Evolutionary conservation across 768 basidiomycete genomes (phyloP).

Genomic region (Suillus placidus): DNA sequence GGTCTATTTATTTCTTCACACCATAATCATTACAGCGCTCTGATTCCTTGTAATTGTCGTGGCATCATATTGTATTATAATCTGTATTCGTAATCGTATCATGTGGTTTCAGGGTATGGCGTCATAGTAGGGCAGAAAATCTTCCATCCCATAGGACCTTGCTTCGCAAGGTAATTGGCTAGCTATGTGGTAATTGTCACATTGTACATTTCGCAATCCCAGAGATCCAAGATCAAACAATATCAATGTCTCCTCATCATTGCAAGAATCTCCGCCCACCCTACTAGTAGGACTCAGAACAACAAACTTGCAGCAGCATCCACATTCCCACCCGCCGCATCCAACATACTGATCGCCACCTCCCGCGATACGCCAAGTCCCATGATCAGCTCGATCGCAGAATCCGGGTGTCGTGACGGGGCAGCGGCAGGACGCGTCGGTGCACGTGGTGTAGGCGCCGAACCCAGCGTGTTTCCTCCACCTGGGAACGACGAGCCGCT

Average conservation of each 20-base stretch:
- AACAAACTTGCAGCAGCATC: conserved; percentile 88
- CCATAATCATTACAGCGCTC: too few relatives aligned
- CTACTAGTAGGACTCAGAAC: conserved; percentile 47
- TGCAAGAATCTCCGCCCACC: background rate
- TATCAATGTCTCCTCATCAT: background rate
- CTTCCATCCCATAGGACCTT: too few relatives aligned
- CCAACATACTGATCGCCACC: conserved; percentile 72
- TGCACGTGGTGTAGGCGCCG: conserved; percentile 40
- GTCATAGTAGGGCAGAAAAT: too few relatives aligned
- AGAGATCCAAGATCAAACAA: background rate
- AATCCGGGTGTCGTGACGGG: conserved; percentile 53
- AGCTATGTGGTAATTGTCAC: background rate
- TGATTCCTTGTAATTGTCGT: too few relatives aligned
- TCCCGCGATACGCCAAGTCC: conserved; percentile 78
- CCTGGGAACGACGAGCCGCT: conserved; percentile 46
- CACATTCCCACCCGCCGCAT: conserved; percentile 82
- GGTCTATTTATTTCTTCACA: too few relatives aligned
- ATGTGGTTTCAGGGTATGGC: too few relatives aligned
- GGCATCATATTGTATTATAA: too few relatives aligned
- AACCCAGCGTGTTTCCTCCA: conserved; percentile 61
- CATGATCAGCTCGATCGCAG: conserved; percentile 64
- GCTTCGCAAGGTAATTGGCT: too few relatives aligned
- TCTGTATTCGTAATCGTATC: too few relatives aligned
- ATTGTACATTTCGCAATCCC: background rate
- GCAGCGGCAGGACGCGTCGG: conserved; percentile 20